Evolutionary conservation across 2,329 filamentous ascomycete genomes (phyloP), one percentile per base, ranked within the genome.

Genomic region (Aphanoascus verrucosus): DNA sequence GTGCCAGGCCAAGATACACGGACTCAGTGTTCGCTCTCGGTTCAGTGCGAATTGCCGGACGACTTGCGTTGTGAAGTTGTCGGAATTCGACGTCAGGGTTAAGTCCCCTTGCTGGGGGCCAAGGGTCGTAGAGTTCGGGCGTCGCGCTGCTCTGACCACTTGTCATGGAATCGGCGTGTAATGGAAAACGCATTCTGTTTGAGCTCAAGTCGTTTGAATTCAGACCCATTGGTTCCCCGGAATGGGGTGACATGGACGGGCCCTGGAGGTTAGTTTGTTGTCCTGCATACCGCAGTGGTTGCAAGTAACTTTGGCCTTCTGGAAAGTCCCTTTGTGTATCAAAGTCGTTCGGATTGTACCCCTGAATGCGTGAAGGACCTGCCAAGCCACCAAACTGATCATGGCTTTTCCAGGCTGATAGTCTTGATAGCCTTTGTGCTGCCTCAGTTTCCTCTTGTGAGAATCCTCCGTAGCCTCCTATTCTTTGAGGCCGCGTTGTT

Each of bases 391-490:
- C 23, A 15, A 51, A 37, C 11, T 51, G 40, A n/a, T 44, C 49
- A 5, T 44, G 28, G 15, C 40, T 44, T 37, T n/a, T 44, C 28
- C 49, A 44, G 6, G 28, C 15, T 23, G 49, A 44, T 19, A 44
- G 12, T 1, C 32, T 28, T 11, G 49, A 44, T 19, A 44, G 12
- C 1, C 32, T 28, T 11, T 41, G 23, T 8, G 5, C 40, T 5
- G 31, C 20, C 4, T 20, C 20, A 44, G 31, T 3, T 37, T 44
- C 40, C 4, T 20, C 15, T 15, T 20, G 23, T 12, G 12, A 35
- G 15, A 51, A 51, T 20, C 49, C 49, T n/a, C 49, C 49, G 15
- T 51, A 51, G n/a, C 49, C 49, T 3, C 49, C 49, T 23, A 44
- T 20, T 20, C 49, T 44, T 43, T 51, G 40, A 14, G 49, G 38